Evolutionary conservation across 129 eudicot genomes (phyloP).

Genomic region (Mikania micrantha): DNA sequence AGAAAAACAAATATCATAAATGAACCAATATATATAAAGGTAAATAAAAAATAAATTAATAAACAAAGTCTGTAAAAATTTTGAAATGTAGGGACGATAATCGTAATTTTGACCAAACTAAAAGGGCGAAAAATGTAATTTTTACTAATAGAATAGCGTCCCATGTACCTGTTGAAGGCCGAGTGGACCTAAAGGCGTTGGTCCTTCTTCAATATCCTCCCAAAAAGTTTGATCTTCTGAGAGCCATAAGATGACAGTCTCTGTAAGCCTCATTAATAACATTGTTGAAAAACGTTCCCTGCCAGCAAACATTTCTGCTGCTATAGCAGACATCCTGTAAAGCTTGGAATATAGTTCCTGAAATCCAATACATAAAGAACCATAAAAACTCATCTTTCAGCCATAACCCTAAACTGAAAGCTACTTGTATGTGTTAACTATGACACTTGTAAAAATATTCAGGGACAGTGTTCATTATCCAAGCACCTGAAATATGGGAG

Average conservation of each 20-base stretch:
- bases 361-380: constrained; percentile 10
- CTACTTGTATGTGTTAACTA: neutral
- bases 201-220: constrained; percentile 98
- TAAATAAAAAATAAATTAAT: neutral
- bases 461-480: neutral
- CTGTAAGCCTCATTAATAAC: constrained; percentile 93
- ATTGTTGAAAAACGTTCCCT: constrained; percentile 92
- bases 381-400: neutral
- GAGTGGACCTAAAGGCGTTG: constrained; percentile 77
- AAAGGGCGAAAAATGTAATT: neutral
- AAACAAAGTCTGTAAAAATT: neutral
- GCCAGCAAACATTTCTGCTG: constrained; percentile 94
- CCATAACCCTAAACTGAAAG: neutral
- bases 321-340: constrained; percentile 79
- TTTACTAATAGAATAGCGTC: neutral
- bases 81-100: too few species aligned
- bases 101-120: neutral
- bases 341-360: constrained; percentile 91
- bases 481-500: constrained; percentile 87
- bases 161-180: constrained; percentile 83
- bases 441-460: neutral
- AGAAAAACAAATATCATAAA: neutral
- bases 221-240: constrained; percentile 94
- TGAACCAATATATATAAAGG: neutral
- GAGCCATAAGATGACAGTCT: constrained; percentile 91